A percentile compares a stretch with the other conserved stretches of the same genome.
Evolutionary conservation across 805 yeast genomes (phyloP).

Genomic region (Ogataea trehaloabstinens): DNA sequence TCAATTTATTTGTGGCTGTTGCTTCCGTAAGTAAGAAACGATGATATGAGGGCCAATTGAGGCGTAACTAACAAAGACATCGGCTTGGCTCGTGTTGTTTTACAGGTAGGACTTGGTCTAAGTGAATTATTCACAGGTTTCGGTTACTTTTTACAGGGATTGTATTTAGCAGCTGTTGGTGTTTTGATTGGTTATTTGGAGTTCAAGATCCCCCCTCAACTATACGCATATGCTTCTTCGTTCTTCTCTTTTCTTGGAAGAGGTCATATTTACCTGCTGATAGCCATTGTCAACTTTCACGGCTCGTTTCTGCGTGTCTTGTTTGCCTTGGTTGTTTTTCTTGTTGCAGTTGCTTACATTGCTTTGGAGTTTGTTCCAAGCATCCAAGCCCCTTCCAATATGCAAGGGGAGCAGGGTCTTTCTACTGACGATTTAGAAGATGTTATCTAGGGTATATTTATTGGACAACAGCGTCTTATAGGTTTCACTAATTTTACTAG

Average conservation of each 20-base stretch:
- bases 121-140: slow-evolving; percentile 44
- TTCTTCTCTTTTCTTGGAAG: slow-evolving; percentile 73
- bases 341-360: slow-evolving; percentile 58
- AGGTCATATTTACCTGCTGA: slow-evolving; percentile 56
- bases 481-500: no score
- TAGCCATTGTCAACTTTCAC: slow-evolving; percentile 47
- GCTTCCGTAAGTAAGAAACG: slow-evolving; percentile 42
- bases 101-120: slow-evolving; percentile 46
- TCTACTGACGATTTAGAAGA: slow-evolving; percentile 34
- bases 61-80: neutral
- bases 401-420: slow-evolving; percentile 53
- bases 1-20: slow-evolving; percentile 56
- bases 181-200: slow-evolving; percentile 47
- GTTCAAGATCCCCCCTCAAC: slow-evolving; percentile 52
- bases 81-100: neutral
- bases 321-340: slow-evolving; percentile 55
- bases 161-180: slow-evolving; percentile 58
- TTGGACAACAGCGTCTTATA: no score
- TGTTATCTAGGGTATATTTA: slow-evolving; percentile 30
- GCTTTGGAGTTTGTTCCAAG: slow-evolving; percentile 71
- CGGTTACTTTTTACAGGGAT: slow-evolving; percentile 51
- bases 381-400: slow-evolving; percentile 77
- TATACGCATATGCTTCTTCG: slow-evolving; percentile 65
- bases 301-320: slow-evolving; percentile 54
- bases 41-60: no score